These are phyloP conservation scores for Leptomonas pyrrhocoris DNA, from an alignment of 208 protist species.

Conservation along the genomic window DNA sequence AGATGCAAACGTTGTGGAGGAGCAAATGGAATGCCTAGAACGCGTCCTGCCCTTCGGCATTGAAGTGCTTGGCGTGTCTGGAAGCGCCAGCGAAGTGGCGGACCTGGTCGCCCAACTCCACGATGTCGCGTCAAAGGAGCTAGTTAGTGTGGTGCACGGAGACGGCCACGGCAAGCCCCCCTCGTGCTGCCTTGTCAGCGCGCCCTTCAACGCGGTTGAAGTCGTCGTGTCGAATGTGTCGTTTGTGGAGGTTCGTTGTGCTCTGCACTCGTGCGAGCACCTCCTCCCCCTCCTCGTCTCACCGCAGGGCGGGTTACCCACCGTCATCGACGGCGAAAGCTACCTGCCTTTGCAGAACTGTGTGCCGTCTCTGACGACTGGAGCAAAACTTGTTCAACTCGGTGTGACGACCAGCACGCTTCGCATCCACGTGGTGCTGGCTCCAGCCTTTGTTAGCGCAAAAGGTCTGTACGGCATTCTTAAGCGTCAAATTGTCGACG, in stretches of 20 bases:
- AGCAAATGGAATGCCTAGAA: slow-evolving; percentile 81
- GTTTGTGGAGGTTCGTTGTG: slow-evolving; percentile 25
- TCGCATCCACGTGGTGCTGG: slow-evolving; percentile 26
- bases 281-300: slow-evolving; percentile 19
- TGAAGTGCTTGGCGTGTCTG: slow-evolving; percentile 54
- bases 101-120: slow-evolving; percentile 23
- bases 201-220: slow-evolving; percentile 13
- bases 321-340: slow-evolving; percentile 29
- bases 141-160: slow-evolving; percentile 23
- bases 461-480: slow-evolving; percentile 20
- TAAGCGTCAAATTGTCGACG: slow-evolving; percentile 22
- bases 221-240: slow-evolving; percentile 1
- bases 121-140: slow-evolving; percentile 33
- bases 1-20: slow-evolving; percentile 49
- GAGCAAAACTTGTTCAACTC: slow-evolving; percentile 14
- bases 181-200: slow-evolving; percentile 7
- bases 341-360: slow-evolving; percentile 1
- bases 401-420: slow-evolving; percentile 17
- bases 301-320: not conserved
- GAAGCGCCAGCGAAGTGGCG: not conserved
- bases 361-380: not conserved
- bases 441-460: slow-evolving; percentile 19
- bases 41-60: slow-evolving; percentile 64
- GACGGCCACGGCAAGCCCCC: not conserved
- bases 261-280: slow-evolving; percentile 23